phyloP scores from a whole-genome alignment of 1,139 yeast species.

The Eremothecium gossypii region DNA sequence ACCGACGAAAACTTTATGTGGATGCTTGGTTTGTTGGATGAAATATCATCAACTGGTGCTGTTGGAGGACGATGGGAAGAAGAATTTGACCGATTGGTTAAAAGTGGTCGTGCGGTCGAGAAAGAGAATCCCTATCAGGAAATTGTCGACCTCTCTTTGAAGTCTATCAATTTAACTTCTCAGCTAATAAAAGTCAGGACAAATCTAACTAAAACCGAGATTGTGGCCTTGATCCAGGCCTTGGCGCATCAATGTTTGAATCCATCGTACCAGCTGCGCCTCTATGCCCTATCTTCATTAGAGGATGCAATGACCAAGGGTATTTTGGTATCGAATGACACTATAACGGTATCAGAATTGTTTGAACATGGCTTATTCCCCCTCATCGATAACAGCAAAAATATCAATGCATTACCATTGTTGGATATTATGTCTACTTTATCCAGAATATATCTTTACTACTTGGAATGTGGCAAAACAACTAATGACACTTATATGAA shows the following conservation, averaged over 20 bases:
- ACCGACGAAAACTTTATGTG: constrained; percentile 48
- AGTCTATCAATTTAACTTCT: constrained; percentile 53
- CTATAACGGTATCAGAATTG: constrained; percentile 42
- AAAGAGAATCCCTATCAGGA: constrained; percentile 44
- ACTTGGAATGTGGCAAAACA: constrained; percentile 35
- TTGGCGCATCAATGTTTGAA: constrained; percentile 83
- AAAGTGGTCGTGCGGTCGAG: constrained; percentile 36
- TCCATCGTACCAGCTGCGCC: constrained; percentile 71
- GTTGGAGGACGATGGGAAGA: constrained; percentile 72
- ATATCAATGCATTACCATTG: constrained; percentile 27
- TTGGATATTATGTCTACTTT: constrained; percentile 55
- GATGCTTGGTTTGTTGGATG: constrained; percentile 64
- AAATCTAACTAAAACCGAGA: constrained; percentile 25
- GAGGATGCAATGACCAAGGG: constrained; percentile 38
- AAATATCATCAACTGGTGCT: constrained; percentile 75
- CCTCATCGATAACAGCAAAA: constrained; percentile 48
- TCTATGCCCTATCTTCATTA: constrained; percentile 50
- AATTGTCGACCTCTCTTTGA: constrained; percentile 48
- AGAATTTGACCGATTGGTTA: constrained; percentile 39
- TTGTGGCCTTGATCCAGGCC: constrained; percentile 61
- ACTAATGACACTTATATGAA: constrained; percentile 39
- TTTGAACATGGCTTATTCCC: constrained; percentile 74
- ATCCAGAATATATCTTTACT: constrained; percentile 65
- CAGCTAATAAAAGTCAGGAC: constrained; percentile 33
- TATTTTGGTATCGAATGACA: constrained; percentile 26